A percentile compares a stretch with the other conserved stretches of the same genome.
phyloP scores from a whole-genome alignment of 2,329 filamentous ascomycete species.

The Hypocrella siamensis region DNA sequence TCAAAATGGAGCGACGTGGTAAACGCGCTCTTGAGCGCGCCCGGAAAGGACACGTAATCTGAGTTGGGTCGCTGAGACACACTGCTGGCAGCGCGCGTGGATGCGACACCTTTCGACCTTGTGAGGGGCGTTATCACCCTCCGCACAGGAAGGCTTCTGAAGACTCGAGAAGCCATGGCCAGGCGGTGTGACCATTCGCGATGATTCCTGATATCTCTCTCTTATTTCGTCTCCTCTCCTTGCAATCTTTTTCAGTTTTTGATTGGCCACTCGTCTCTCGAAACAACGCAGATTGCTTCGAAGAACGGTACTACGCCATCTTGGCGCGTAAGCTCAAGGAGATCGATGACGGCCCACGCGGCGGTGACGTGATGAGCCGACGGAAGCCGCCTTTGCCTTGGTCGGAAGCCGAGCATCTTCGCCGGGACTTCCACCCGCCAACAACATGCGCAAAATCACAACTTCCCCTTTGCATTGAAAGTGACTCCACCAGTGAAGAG shows the following conservation, averaged over 20 bases:
- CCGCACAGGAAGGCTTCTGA: slow-evolving; percentile 14
- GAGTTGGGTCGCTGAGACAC: slow-evolving; percentile 41
- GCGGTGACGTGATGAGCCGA: slow-evolving; percentile 16
- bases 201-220: no score
- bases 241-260: no score
- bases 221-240: no score
- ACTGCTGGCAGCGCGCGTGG: slow-evolving; percentile 25
- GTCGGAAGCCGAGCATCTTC: neutral
- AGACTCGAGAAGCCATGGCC: slow-evolving; percentile 18
- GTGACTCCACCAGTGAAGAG: no score
- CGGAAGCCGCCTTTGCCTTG: slow-evolving; percentile 9
- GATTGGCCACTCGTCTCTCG: neutral
- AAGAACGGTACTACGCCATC: no score
- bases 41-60: slow-evolving; percentile 60
- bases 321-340: no score
- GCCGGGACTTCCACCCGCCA: no score
- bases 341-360: slow-evolving; percentile 4
- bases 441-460: no score
- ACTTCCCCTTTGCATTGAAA: no score
- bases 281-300: no score
- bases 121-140: slow-evolving; percentile 9
- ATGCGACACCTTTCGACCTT: slow-evolving; percentile 8
- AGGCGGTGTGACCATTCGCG: neutral
- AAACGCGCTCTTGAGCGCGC: slow-evolving; percentile 90
- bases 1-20: slow-evolving; percentile 67